These are phyloP conservation scores for Buxus sempervirens DNA, from an alignment of 164 flowering plant genomes.

Conservation along the genomic window DNA sequence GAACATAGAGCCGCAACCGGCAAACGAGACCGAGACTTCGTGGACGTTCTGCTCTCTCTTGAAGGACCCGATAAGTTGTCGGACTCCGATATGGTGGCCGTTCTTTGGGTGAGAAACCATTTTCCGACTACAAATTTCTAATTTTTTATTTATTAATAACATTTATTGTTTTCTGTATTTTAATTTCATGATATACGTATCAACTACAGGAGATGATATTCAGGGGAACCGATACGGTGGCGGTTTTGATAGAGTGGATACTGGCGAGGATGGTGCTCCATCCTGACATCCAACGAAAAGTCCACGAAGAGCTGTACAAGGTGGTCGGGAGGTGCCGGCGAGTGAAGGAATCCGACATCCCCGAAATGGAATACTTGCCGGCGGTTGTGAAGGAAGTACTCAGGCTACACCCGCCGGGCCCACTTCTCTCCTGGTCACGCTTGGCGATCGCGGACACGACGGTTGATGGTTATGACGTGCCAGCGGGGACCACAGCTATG, in stretches of 20 bases:
- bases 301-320: conserved; percentile 46
- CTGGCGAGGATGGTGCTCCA: conserved; percentile 59
- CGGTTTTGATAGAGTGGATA: conserved; percentile 65
- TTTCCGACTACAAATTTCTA: neutral
- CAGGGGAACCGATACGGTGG: conserved; percentile 64
- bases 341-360: conserved; percentile 35
- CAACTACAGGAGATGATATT: conserved; percentile 64
- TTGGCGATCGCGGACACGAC: conserved; percentile 29
- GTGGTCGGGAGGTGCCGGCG: conserved; percentile 41
- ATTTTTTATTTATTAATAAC: neutral
- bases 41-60: conserved; percentile 55
- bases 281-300: conserved; percentile 43
- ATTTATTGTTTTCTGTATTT: conserved; percentile 3
- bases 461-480: conserved; percentile 26
- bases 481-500: conserved; percentile 34
- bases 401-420: conserved; percentile 73
- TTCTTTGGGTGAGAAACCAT: conserved; percentile 55
- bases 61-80: conserved; percentile 47
- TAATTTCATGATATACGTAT: no score
- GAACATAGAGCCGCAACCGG: conserved; percentile 28
- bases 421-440: conserved; percentile 70
- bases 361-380: conserved; percentile 31
- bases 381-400: conserved; percentile 62
- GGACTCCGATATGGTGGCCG: conserved; percentile 59
- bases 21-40: conserved; percentile 33